These are phyloP conservation scores for Musa acuminata DNA, from an alignment of 176 grass and related monocot species.

Conservation along the genomic window DNA sequence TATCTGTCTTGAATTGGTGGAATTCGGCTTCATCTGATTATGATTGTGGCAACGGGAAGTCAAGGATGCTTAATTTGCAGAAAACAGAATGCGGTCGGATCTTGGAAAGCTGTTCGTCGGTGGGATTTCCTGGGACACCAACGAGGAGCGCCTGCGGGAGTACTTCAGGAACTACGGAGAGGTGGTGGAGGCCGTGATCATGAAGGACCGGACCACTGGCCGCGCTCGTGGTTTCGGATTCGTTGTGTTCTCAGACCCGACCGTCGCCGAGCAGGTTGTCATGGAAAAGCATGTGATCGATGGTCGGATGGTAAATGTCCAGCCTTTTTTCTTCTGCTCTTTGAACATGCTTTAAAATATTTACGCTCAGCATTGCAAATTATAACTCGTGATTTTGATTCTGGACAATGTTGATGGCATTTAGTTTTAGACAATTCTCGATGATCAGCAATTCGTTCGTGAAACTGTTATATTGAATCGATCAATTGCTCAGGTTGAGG, in stretches of 20 bases:
- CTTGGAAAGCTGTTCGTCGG: slow-evolving; percentile 74
- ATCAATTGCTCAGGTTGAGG: slow-evolving; percentile 55
- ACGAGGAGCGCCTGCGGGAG: slow-evolving; percentile 70
- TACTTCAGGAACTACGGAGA: slow-evolving; percentile 80
- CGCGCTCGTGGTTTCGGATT: slow-evolving; percentile 73
- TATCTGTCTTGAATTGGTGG: background rate
- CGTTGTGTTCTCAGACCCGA: slow-evolving; percentile 64
- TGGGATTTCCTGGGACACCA: slow-evolving; percentile 97
- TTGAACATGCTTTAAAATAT: slow-evolving; percentile 4
- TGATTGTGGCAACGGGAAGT: slow-evolving; percentile 19
- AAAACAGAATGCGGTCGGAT: slow-evolving; percentile 51
- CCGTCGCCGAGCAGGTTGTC: slow-evolving; percentile 52
- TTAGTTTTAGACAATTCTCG: slow-evolving; percentile 11
- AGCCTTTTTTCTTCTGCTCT: slow-evolving; percentile 3
- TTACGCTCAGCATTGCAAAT: background rate
- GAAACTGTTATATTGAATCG: slow-evolving; percentile 2
- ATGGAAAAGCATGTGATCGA: slow-evolving; percentile 82
- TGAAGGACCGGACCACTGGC: slow-evolving; percentile 68
- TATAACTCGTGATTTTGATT: background rate
- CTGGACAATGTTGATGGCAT: slow-evolving; percentile 19
- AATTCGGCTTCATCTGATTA: slow-evolving; percentile 15
- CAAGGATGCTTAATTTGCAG: slow-evolving; percentile 13
- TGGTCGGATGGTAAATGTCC: slow-evolving; percentile 63
- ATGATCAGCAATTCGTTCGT: background rate
- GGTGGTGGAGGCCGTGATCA: slow-evolving; percentile 74